Base-by-base conservation (phyloP, 2,329 filamentous ascomycete genomes). In the Epicoccum sorghinum region DNA sequence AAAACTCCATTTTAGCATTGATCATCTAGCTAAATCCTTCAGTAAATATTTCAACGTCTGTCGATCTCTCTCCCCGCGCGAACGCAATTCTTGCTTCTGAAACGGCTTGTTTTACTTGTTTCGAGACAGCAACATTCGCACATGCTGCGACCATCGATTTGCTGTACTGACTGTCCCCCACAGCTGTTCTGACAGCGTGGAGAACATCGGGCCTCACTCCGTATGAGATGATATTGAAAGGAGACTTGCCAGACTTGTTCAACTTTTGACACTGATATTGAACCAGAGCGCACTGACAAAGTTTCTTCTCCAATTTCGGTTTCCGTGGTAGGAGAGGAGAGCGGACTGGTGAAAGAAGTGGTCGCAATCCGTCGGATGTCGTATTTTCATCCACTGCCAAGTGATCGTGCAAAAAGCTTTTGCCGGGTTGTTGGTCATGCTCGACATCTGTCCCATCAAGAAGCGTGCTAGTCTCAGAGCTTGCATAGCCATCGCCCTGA, bases 91-190 rank as follows among this genome's bases (percentile, higher is more conserved):
- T 68, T 33, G 64, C 58, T 27, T 35, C 46, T 7, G 66, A 58
- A 3, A 67, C 65, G 4, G 45, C 41, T 18, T 46, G 55, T 30
- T 49, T 57, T 7, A 57, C 49, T 8, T 60, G 43, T 14, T 37
- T 50, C 3, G 47, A 49, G 1, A 71, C 38, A 0, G 40, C 47
- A 2, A 7, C 14, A 38, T 64, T 69, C 3, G 62, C 56, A 36
- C 67, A 71, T 1, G 66, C 57, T 1, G 59, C 67, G 0, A 70
- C 57, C 60, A 70, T 69, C 0, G 60, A 54, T 8, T 33, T 61
- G n/a, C 27, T 47, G n/a, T 44, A 12, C 3, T 37, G 52, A 18
- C 41, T 27, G 4, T 32, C 32, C 13, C 47, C 35, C 8, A 58
- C 24, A 7, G 46, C 47, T 3, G 52, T 30, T 4, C 18, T 32